Evolutionary conservation across 495 filamentous ascomycete species (phyloP).

Genomic region (Penicillium nucicola): DNA sequence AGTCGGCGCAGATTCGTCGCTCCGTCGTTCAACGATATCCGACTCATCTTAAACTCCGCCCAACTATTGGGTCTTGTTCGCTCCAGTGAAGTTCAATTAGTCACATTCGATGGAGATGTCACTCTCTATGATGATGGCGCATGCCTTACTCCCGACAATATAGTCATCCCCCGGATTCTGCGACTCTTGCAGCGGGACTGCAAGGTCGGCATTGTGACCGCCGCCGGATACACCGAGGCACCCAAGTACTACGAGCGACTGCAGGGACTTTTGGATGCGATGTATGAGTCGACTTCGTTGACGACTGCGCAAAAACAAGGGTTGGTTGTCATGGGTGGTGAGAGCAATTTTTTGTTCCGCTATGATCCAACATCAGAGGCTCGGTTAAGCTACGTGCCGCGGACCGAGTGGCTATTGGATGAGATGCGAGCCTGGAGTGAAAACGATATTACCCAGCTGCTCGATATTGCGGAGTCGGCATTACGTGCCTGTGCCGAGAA

Average conservation of each 20-base stretch:
- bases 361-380: conserved; percentile 47
- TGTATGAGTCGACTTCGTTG: conserved; percentile 60
- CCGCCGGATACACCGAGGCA: conserved; percentile 90
- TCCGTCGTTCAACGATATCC: conserved; percentile 96
- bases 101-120: conserved; percentile 97
- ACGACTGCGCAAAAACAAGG: conserved; percentile 64
- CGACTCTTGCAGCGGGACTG: conserved; percentile 58
- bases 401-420: conserved; percentile 73
- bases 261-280: conserved; percentile 76
- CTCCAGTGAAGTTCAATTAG: conserved; percentile 60
- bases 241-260: conserved; percentile 79
- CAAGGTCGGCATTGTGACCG: conserved; percentile 92
- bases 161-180: conserved; percentile 76
- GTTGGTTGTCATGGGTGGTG: conserved; percentile 87
- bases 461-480: conserved; percentile 82
- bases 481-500: conserved; percentile 73
- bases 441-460: conserved; percentile 67
- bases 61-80: conserved; percentile 82
- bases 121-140: conserved; percentile 94
- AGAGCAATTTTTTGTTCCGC: conserved; percentile 84
- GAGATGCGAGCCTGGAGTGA: conserved; percentile 89
- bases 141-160: conserved; percentile 66
- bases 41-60: conserved; percentile 88
- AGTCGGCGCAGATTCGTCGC: conserved; percentile 90
- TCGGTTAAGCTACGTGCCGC: conserved; percentile 56